A percentile compares a stretch with the other conserved stretches of the same genome.
Conservation (phyloP, 176 grass and related monocot genomes). For the Ensete glaucum region DNA sequence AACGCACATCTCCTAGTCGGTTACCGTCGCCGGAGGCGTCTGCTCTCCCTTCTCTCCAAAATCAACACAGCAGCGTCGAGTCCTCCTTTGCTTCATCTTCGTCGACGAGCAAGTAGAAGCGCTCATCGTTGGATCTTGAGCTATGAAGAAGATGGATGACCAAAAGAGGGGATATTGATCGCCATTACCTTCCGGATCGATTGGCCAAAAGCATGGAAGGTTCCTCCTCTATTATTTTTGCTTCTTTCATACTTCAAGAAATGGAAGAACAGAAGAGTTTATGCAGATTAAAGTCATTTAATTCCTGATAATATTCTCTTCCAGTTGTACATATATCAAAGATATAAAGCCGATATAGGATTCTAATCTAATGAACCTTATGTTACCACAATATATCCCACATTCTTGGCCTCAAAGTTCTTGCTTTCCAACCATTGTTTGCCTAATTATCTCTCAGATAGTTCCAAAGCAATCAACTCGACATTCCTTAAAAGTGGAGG, state of each 20-base stretch:
- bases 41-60: neutral
- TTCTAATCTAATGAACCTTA: neutral
- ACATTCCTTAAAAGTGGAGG: neutral
- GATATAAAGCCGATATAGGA: neutral
- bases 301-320: neutral
- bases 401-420: no score
- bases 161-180: neutral
- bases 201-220: neutral
- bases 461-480: neutral
- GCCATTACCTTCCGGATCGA: neutral
- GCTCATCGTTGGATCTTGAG: conserved; percentile 70
- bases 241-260: no score
- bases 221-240: no score
- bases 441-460: neutral
- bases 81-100: conserved; percentile 25
- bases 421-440: no score
- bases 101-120: conserved; percentile 46
- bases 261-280: neutral
- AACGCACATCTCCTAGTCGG: neutral
- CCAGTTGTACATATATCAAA: neutral
- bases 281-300: neutral
- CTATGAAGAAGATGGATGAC: conserved; percentile 21
- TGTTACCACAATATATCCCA: no score
- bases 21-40: neutral
- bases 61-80: conserved; percentile 15